These are phyloP conservation scores for Debaryomyces subglobosus DNA, from an alignment of 1,139 yeast species.

Conservation along the genomic window DNA sequence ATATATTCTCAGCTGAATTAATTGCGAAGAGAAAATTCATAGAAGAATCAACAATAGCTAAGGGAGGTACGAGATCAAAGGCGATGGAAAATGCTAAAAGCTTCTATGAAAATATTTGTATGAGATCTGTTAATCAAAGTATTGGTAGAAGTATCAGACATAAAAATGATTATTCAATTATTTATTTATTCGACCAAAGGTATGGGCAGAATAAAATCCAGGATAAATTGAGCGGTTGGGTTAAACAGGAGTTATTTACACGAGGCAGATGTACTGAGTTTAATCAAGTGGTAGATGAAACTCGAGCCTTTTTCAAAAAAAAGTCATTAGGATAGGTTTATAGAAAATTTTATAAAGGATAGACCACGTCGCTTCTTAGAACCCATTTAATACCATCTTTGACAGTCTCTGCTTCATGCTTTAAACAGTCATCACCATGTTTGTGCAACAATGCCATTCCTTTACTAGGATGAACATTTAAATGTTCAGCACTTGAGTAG, in stretches of 20 bases:
- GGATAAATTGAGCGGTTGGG: conserved; percentile 78
- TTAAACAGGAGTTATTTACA: conserved; percentile 41
- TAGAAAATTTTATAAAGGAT: conserved; percentile 9
- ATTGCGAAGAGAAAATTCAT: conserved; percentile 72
- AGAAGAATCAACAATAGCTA: conserved; percentile 43
- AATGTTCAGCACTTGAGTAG: conserved; percentile 20
- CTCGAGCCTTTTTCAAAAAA: conserved; percentile 29
- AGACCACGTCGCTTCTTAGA: conserved; percentile 62
- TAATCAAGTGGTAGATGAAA: conserved; percentile 20
- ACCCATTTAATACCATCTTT: conserved; percentile 64
- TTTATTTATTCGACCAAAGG: conserved; percentile 71
- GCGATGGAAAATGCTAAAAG: conserved; percentile 55
- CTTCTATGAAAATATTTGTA: conserved; percentile 83
- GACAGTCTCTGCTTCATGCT: conserved; percentile 63
- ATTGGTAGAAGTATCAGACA: conserved; percentile 93
- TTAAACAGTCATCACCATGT: conserved; percentile 67
- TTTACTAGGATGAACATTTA: conserved; percentile 51
- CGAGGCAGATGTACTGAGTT: conserved; percentile 8
- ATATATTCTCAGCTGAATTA: conserved; percentile 80
- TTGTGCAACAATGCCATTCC: conserved; percentile 68
- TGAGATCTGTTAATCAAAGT: conserved; percentile 92
- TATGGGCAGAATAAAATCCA: conserved; percentile 54
- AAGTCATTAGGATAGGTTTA: conserved; percentile 12
- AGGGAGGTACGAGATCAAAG: conserved; percentile 43
- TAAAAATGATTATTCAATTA: conserved; percentile 74